phyloP scores from a whole-genome alignment of 768 basidiomycete species.

The Tulasnella sp. region DNA sequence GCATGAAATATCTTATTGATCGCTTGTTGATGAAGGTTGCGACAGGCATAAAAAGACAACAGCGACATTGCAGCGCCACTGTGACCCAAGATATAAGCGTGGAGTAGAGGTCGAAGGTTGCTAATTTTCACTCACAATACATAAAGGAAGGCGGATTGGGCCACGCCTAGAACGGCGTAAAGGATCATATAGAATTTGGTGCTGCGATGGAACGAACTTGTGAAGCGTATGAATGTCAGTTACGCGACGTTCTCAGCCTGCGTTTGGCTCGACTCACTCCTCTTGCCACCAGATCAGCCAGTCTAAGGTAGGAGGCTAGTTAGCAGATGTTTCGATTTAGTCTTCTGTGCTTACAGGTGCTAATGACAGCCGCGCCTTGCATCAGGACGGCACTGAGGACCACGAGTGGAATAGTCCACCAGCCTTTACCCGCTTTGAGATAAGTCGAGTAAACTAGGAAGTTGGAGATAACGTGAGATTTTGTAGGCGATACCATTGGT shows the following conservation, averaged over 20 bases:
- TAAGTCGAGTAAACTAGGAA: slow-evolving; percentile 51
- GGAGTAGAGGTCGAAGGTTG: not conserved
- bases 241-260: not conserved
- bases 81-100: not conserved
- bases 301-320: slow-evolving; percentile 36
- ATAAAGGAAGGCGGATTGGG: slow-evolving; percentile 52
- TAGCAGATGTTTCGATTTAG: slow-evolving; percentile 29
- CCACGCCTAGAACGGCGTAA: slow-evolving; percentile 55
- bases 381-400: slow-evolving; percentile 45
- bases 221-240: slow-evolving; percentile 35
- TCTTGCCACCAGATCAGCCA: slow-evolving; percentile 70
- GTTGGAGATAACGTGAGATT: not conserved
- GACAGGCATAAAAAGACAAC: slow-evolving; percentile 46
- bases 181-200: slow-evolving; percentile 57
- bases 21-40: slow-evolving; percentile 52
- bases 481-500: not conserved
- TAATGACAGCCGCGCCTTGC: slow-evolving; percentile 37
- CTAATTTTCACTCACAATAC: slow-evolving; percentile 37
- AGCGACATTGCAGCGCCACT: slow-evolving; percentile 27
- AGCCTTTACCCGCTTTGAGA: slow-evolving; percentile 47
- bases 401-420: slow-evolving; percentile 45
- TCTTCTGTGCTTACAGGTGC: not conserved
- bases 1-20: slow-evolving; percentile 55
- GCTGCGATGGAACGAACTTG: slow-evolving; percentile 40
- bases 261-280: slow-evolving; percentile 35